These are phyloP conservation scores for Phialophora verrucosa DNA, from an alignment of 2,329 filamentous ascomycete genomes.

Conservation along the genomic window DNA sequence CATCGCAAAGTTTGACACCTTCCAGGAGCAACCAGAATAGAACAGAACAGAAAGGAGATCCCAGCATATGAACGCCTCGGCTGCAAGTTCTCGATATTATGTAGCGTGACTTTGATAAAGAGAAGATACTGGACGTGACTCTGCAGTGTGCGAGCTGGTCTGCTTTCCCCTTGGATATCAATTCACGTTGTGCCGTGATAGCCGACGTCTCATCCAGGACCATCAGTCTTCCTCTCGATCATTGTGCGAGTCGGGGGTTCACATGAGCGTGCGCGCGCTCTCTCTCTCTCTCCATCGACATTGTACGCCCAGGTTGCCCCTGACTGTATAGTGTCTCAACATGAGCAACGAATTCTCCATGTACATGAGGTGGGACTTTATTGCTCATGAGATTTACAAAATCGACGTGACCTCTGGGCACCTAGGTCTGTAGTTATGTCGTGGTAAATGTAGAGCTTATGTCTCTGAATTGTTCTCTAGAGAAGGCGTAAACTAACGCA, in stretches of 20 bases:
- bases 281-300: neutral
- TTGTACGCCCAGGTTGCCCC: neutral
- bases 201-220: no score
- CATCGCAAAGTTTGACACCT: neutral
- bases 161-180: no score
- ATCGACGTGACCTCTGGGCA: neutral
- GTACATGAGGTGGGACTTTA: neutral
- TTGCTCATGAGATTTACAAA: neutral
- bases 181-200: no score
- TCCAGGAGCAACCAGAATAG: neutral
- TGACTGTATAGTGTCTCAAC: neutral
- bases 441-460: neutral
- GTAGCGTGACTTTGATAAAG: no score
- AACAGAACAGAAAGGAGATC: neutral
- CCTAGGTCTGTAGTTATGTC: neutral
- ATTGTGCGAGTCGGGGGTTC: no score
- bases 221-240: no score
- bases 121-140: no score
- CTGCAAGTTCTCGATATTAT: no score
- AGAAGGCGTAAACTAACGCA: neutral
- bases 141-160: no score
- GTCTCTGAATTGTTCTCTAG: conserved; percentile 6
- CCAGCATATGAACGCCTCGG: neutral
- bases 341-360: neutral
- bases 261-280: neutral